Evolutionary conservation across 2,329 filamentous ascomycete species (phyloP).

Genomic region (Aspergillus sp.): DNA sequence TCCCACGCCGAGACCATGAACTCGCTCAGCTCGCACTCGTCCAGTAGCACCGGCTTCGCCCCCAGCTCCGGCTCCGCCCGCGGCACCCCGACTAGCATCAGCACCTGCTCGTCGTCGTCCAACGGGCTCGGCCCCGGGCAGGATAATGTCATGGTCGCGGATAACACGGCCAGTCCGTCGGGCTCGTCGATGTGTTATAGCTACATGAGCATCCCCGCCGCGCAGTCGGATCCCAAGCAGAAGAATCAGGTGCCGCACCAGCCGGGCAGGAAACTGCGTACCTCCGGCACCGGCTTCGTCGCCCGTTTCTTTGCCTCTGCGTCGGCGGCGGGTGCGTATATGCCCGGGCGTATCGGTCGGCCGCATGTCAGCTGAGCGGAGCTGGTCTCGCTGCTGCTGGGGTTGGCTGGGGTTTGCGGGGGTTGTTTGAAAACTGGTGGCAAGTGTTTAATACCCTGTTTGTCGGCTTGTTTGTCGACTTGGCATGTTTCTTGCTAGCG

Average conservation of each 20-base stretch:
- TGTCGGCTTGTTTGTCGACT: no score
- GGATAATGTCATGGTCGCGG: conserved; percentile 28
- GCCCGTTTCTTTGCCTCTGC: conserved; percentile 36
- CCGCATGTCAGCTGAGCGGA: conserved; percentile 14
- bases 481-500: no score
- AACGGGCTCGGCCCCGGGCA: no score
- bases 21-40: conserved; percentile 35
- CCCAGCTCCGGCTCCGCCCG: conserved; percentile 36
- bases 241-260: conserved; percentile 20
- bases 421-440: neutral
- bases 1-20: conserved; percentile 33
- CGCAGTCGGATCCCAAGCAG: conserved; percentile 23
- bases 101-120: conserved; percentile 27
- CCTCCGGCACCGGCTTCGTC: conserved; percentile 28
- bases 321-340: conserved; percentile 33
- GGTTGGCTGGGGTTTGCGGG: neutral
- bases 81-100: conserved; percentile 35
- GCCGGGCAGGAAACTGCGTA: conserved; percentile 34
- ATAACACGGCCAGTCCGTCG: conserved; percentile 24
- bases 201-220: conserved; percentile 25
- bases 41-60: conserved; percentile 34
- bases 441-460: neutral
- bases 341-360: conserved; percentile 28
- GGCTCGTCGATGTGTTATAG: conserved; percentile 22
- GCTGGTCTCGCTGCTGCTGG: conserved; percentile 6